phyloP scores from a whole-genome alignment of 768 basidiomycete species.

The Boletus vermiculosoides region DNA sequence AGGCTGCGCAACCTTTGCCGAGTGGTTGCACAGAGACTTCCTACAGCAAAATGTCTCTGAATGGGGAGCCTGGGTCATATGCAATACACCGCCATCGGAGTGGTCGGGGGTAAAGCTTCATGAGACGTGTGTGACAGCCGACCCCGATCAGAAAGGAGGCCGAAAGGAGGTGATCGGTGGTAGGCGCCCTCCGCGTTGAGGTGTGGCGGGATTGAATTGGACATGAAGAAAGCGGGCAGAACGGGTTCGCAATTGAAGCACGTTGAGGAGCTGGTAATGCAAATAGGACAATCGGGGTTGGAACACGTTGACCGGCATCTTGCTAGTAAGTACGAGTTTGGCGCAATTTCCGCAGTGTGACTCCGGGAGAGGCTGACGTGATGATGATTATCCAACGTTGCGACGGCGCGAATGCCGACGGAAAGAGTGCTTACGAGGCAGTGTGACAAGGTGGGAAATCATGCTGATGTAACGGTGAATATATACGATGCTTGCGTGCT shows the following conservation, averaged over 20 bases:
- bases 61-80: not conserved
- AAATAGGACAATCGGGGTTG: not conserved
- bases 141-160: constrained; percentile 26
- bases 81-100: constrained; percentile 8
- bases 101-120: not conserved
- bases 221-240: constrained; percentile 3
- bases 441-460: constrained; percentile 32
- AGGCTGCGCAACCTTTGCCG: not conserved
- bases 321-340: not conserved
- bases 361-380: constrained; percentile 14
- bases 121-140: constrained; percentile 9
- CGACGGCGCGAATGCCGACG: constrained; percentile 19
- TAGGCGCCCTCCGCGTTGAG: constrained; percentile 17
- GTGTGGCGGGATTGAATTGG: not conserved
- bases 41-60: not conserved
- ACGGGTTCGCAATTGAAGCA: not conserved
- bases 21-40: not conserved
- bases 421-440: constrained; percentile 11
- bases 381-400: constrained; percentile 8
- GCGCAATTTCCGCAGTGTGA: constrained; percentile 21
- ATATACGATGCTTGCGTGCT: constrained; percentile 36
- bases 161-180: constrained; percentile 24
- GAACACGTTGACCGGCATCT: not conserved
- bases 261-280: not conserved
- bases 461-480: constrained; percentile 35